Evolutionary conservation across 768 basidiomycete genomes (phyloP).

Genomic region (Russula lepida): DNA sequence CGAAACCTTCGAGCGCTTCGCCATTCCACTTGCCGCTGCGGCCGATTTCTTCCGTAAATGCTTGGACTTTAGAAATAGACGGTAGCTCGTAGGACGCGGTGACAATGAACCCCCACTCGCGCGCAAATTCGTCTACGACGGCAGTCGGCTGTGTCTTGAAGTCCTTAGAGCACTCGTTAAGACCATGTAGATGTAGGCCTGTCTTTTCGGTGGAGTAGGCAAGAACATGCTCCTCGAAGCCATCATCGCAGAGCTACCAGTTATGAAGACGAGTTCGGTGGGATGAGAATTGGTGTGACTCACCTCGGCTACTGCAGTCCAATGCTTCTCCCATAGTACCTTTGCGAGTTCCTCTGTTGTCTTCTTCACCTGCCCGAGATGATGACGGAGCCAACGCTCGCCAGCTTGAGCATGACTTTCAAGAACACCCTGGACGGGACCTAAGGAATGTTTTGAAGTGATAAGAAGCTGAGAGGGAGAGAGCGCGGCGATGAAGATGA

Average conservation of each 20-base stretch:
- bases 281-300: conserved; percentile 21
- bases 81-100: conserved; percentile 54
- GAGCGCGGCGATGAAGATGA: conserved; percentile 89
- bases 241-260: conserved; percentile 89
- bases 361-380: conserved; percentile 51
- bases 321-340: conserved; percentile 68
- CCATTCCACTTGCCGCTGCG: conserved; percentile 72
- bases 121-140: conserved; percentile 70
- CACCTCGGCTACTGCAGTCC: conserved; percentile 92
- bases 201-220: conserved; percentile 72
- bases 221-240: conserved; percentile 95
- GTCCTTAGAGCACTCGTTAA: conserved; percentile 58
- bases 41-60: conserved; percentile 63
- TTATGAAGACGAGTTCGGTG: neutral
- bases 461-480: conserved; percentile 66
- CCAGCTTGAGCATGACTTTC: conserved; percentile 77
- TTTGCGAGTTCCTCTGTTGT: conserved; percentile 68
- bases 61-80: conserved; percentile 56
- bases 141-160: conserved; percentile 67
- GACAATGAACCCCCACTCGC: conserved; percentile 85
- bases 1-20: conserved; percentile 87
- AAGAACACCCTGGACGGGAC: conserved; percentile 36
- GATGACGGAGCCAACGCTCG: conserved; percentile 70
- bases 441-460: conserved; percentile 90
- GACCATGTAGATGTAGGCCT: conserved; percentile 88